A percentile compares a stretch with the other conserved stretches of the same genome.
Conservation (phyloP, 768 basidiomycete species). For the Suillus cothurnatus region DNA sequence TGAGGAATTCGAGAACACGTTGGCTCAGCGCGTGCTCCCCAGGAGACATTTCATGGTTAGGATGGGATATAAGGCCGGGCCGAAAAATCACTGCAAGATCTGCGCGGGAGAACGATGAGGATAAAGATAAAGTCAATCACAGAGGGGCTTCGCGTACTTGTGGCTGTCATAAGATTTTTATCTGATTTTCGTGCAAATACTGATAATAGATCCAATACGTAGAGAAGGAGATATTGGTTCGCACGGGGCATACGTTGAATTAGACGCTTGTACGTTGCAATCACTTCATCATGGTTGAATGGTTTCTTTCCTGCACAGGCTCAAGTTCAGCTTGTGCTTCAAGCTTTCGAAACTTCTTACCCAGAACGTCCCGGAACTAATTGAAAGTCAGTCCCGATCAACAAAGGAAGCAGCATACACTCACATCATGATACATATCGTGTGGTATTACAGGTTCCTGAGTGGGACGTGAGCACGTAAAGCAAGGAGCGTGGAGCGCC, state of each 20-base stretch:
- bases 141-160: conserved; percentile 58
- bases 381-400: conserved; percentile 17
- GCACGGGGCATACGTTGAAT: conserved; percentile 84
- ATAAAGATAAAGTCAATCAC: conserved; percentile 7
- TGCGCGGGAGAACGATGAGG: conserved; percentile 27
- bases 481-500: conserved; percentile 8
- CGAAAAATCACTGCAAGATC: conserved; percentile 98
- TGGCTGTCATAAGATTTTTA: conserved; percentile 94
- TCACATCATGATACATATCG: conserved; percentile 83
- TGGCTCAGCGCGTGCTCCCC: conserved; percentile 87
- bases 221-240: conserved; percentile 95
- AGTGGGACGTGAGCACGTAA: conserved; percentile 15
- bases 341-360: conserved; percentile 41
- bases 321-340: conserved; percentile 7
- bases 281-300: conserved; percentile 69
- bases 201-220: conserved; percentile 93
- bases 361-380: conserved; percentile 79
- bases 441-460: conserved; percentile 96
- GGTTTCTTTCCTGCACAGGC: conserved; percentile 58
- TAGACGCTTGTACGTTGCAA: conserved; percentile 79
- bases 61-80: conserved; percentile 91
- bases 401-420: conserved; percentile 31
- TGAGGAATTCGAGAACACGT: conserved; percentile 90
- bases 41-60: conserved; percentile 83
- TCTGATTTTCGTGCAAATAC: conserved; percentile 92